Evolutionary conservation across 352 stramenopile species (phyloP), one percentile per base, ranked within the genome.

Genomic region (Phytopythium kandeliae): DNA sequence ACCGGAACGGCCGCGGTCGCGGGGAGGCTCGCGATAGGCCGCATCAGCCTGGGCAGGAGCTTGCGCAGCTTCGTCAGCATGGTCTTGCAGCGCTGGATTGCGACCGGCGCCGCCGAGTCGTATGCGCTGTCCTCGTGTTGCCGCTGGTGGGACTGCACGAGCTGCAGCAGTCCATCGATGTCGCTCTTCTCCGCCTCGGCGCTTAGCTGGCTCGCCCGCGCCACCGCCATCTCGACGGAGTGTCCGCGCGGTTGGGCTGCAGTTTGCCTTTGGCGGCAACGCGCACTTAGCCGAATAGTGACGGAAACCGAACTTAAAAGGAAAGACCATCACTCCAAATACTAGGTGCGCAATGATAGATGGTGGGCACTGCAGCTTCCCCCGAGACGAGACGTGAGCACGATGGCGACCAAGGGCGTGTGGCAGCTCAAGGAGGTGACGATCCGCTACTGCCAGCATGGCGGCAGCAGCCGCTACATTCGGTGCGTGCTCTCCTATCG

Each of bases 341-440:
- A n/a, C n/a, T n/a, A n/a, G n/a, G 8, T 19, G 30, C 12, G 13
- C n/a, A 13, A 31, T 12, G 31, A 43, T 31, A 22, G 26, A 43
- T 55, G 50, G 38, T 34, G 24, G 36, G 43, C 31, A 24, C 16
- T n/a, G 52, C 52, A 44, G 30, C 42, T 58, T 31, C 28, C 25
- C 41, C 42, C 9, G n/a, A n/a, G 21, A 33, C 40, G 12, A 19
- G 21, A 5, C 19, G 41, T 19, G 54, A 50, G 26, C 38, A 61
- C 47, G 22, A 89, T 89, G 78, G 78, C 78, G 63, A 89, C 78
- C 46, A 78, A 81, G 36, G 78, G 78, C 48, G 74, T 87, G 60
- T 89, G 78, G 78, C 78, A 89, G 58, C 64, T 89, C 43, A 77
- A 89, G 68, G 59, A 89, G 60, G 61, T 89, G 60, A 89, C 78